Evolutionary conservation across 148 eudicot species (phyloP).

Genomic region (Heliamphora exappendiculata): DNA sequence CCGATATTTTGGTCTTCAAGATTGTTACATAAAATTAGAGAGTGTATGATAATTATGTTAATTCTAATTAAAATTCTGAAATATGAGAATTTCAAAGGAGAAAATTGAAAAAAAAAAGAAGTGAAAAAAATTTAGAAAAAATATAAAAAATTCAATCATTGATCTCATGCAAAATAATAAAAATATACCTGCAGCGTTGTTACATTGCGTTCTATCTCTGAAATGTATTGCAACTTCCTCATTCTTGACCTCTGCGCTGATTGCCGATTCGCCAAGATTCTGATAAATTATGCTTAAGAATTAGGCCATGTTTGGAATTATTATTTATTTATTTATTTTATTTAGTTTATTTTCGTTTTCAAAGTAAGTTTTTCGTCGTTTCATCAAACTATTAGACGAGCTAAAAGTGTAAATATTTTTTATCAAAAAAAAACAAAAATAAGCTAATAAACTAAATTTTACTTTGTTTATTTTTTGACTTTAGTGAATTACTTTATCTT

Average conservation of each 20-base stretch:
- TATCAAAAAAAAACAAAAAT: too few relatives aligned
- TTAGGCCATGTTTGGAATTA: too few relatives aligned
- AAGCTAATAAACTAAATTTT: too few relatives aligned
- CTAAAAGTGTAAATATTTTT: too few relatives aligned
- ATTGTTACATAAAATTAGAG: neutral
- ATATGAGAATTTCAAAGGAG: neutral
- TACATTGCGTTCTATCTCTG: conserved; percentile 87
- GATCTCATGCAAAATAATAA: neutral
- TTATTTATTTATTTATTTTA: too few relatives aligned
- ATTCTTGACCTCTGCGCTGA: conserved; percentile 97
- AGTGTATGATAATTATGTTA: neutral
- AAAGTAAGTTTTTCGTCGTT: too few relatives aligned
- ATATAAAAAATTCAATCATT: neutral
- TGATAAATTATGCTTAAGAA: conserved; percentile 7
- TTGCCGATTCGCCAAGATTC: conserved; percentile 90
- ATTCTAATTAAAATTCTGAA: neutral
- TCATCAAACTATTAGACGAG: too few relatives aligned
- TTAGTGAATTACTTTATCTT: too few relatives aligned
- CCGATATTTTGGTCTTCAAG: conserved; percentile 79
- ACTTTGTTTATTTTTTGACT: too few relatives aligned
- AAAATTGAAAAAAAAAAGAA: too few relatives aligned
- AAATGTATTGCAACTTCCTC: conserved; percentile 88
- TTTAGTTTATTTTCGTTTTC: too few relatives aligned
- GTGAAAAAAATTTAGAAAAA: too few relatives aligned
- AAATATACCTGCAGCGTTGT: conserved; percentile 65